These are phyloP conservation scores for Saraca asoca DNA, from an alignment of 331 rosid species.

Conservation along the genomic window DNA sequence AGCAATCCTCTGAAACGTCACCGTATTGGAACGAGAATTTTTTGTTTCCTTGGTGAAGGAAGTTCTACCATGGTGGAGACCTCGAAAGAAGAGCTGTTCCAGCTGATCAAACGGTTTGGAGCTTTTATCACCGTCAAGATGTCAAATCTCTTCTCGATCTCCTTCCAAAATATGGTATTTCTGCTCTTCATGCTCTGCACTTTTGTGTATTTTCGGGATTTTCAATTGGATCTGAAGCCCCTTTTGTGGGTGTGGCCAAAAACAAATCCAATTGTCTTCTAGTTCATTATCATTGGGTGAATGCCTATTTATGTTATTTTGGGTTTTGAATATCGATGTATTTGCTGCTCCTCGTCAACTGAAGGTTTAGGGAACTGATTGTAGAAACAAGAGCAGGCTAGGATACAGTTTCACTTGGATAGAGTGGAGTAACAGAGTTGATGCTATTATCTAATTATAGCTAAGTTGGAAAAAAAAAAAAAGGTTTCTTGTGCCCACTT, in stretches of 20 bases:
- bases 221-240: slow-evolving; percentile 48
- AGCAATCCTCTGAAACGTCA: slow-evolving; percentile 24
- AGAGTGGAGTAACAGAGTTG: background rate
- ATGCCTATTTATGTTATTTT: background rate
- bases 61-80: slow-evolving; percentile 55
- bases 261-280: background rate
- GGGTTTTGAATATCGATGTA: background rate
- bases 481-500: slow-evolving; percentile 3
- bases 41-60: background rate
- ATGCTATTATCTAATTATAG: background rate
- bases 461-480: slow-evolving; percentile 7
- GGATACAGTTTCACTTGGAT: background rate
- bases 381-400: background rate
- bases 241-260: background rate
- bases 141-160: slow-evolving; percentile 62
- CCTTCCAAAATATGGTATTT: slow-evolving; percentile 59
- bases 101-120: slow-evolving; percentile 75
- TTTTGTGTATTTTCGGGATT: background rate
- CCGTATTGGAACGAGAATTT: background rate
- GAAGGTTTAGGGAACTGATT: background rate
- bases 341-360: background rate
- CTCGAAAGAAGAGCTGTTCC: slow-evolving; percentile 69
- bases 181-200: background rate
- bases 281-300: slow-evolving; percentile 2
- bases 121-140: slow-evolving; percentile 70